Percentiles rank a stretch among this genome's conserved stretches.
phyloP scores from a whole-genome alignment of 129 eudicot genomes.

The Escallonia herrerae region DNA sequence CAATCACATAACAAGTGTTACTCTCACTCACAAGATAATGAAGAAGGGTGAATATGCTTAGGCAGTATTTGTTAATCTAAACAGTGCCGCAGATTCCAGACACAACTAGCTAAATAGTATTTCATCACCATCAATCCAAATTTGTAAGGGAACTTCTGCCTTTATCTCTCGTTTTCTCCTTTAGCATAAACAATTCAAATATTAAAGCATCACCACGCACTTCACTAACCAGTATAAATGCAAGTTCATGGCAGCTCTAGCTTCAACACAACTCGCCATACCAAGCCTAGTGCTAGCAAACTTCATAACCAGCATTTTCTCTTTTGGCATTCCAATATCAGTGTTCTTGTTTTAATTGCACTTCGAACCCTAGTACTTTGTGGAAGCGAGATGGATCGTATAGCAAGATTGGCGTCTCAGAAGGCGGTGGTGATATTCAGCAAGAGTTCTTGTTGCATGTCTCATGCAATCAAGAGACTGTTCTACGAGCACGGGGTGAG shows the following conservation, averaged over 20 bases:
- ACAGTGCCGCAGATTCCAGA: too few relatives aligned
- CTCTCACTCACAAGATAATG: too few relatives aligned
- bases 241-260: constrained; percentile 3
- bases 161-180: too few relatives aligned
- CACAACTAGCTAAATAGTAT: neutral
- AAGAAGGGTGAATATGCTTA: too few relatives aligned
- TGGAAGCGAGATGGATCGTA: constrained; percentile 16
- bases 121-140: constrained; percentile 18
- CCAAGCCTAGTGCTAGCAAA: neutral
- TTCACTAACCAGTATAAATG: constrained; percentile 15
- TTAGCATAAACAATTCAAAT: too few relatives aligned
- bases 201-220: neutral
- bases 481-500: constrained; percentile 32
- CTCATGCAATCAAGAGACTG: constrained; percentile 39
- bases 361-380: neutral
- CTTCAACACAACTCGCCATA: neutral
- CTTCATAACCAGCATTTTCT: neutral
- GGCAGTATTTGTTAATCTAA: too few relatives aligned
- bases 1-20: too few relatives aligned
- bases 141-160: constrained; percentile 1
- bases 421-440: constrained; percentile 46
- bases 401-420: constrained; percentile 24
- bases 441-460: constrained; percentile 37
- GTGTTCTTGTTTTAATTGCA: neutral
- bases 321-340: too few relatives aligned